Evolutionary conservation across 495 filamentous ascomycete genomes (phyloP).

Genomic region (Recurvomyces mirabilis): DNA sequence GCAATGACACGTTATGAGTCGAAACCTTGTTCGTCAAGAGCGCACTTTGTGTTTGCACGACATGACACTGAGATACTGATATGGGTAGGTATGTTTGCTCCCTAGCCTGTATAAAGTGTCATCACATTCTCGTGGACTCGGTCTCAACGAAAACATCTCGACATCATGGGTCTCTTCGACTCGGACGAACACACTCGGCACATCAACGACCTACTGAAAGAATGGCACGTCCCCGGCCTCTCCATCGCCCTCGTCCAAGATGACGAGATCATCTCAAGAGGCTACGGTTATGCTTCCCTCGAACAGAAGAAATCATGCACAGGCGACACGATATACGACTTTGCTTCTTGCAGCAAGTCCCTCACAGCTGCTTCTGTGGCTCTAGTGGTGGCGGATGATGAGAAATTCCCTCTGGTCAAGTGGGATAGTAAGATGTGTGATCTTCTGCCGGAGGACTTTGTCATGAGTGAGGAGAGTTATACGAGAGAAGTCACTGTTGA

Average conservation of each 20-base stretch:
- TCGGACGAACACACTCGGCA: slow-evolving; percentile 1
- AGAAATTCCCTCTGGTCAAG: slow-evolving; percentile 23
- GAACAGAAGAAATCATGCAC: slow-evolving; percentile 10
- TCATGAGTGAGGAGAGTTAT: slow-evolving; percentile 21
- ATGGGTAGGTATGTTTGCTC: too few relatives aligned
- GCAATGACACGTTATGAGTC: too few relatives aligned
- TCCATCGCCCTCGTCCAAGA: slow-evolving; percentile 9
- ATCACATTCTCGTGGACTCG: too few relatives aligned
- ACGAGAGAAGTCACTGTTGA: slow-evolving; percentile 27
- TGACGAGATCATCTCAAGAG: slow-evolving; percentile 1
- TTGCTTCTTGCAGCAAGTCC: slow-evolving; percentile 20
- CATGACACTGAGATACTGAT: too few relatives aligned
- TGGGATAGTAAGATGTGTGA: slow-evolving; percentile 24
- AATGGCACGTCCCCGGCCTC: slow-evolving; percentile 8
- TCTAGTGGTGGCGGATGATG: slow-evolving; percentile 25
- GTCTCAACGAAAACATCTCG: too few relatives aligned
- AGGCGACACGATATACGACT: slow-evolving; percentile 11
- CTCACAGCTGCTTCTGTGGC: slow-evolving; percentile 29
- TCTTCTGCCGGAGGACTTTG: slow-evolving; percentile 28
- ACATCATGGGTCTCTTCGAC: slow-evolving; percentile 11
- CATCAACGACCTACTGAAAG: slow-evolving; percentile 3
- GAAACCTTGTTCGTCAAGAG: too few relatives aligned
- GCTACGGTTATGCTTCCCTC: slow-evolving; percentile 3
- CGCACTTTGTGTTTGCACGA: too few relatives aligned
- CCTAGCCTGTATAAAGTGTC: too few relatives aligned